Evolutionary conservation across 257 asterid genomes (phyloP).

Genomic region (Fraxinus anomala): DNA sequence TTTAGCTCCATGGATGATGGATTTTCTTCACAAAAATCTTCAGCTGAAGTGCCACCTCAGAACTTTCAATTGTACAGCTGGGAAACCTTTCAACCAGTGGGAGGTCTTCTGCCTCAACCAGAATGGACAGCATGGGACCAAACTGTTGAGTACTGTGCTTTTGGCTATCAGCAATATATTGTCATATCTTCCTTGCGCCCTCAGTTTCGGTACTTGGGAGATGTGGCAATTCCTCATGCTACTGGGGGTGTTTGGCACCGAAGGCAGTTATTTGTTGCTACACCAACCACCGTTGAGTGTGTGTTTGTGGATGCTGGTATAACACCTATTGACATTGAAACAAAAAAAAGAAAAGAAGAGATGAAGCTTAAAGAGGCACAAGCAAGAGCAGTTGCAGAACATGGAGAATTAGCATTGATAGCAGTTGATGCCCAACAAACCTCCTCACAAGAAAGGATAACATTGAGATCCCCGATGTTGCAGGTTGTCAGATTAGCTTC

Average conservation of each 20-base stretch:
- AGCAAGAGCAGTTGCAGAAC: slow-evolving; percentile 78
- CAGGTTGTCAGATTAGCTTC: slow-evolving; percentile 96
- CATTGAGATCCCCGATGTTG: slow-evolving; percentile 89
- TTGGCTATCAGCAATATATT: slow-evolving; percentile 81
- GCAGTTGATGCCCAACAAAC: slow-evolving; percentile 73
- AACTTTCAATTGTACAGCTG: slow-evolving; percentile 95
- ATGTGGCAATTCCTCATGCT: slow-evolving; percentile 93
- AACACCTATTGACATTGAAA: slow-evolving; percentile 79
- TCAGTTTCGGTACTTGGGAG: slow-evolving; percentile 93
- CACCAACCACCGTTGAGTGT: slow-evolving; percentile 96
- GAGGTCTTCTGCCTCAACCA: slow-evolving; percentile 98
- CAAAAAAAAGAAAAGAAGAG: slow-evolving; percentile 79
- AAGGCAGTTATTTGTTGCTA: slow-evolving; percentile 91
- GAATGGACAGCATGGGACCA: slow-evolving; percentile 99
- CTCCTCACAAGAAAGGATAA: slow-evolving; percentile 67
- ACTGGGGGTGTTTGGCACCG: slow-evolving; percentile 99
- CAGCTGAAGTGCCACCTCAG: slow-evolving; percentile 74
- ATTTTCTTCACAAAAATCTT: slow-evolving; percentile 59
- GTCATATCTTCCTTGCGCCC: slow-evolving; percentile 97
- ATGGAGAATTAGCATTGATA: slow-evolving; percentile 89
- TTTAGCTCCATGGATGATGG: slow-evolving; percentile 77
- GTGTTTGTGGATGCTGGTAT: slow-evolving; percentile 97
- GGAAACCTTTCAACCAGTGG: slow-evolving; percentile 97
- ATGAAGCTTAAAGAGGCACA: slow-evolving; percentile 67
- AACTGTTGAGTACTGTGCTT: slow-evolving; percentile 97